These are phyloP conservation scores for Verticillium nubilum DNA, from an alignment of 2,329 filamentous ascomycete species.

Conservation along the genomic window DNA sequence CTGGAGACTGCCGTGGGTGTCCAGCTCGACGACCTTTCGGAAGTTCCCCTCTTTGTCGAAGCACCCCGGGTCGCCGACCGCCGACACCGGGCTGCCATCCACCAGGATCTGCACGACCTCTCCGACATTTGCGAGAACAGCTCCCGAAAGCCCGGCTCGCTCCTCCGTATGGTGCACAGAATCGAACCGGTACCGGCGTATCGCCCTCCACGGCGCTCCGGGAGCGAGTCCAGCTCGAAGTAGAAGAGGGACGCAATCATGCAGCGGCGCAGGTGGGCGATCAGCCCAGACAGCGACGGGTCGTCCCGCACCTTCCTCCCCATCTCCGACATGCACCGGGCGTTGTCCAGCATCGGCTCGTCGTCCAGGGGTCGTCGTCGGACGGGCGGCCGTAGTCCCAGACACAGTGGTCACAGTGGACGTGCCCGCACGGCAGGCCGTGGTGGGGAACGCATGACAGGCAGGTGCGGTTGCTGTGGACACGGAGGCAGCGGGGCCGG, in stretches of 20 bases:
- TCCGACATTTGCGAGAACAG: background rate
- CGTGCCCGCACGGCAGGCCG: background rate
- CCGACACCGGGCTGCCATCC: background rate
- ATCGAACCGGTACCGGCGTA: background rate
- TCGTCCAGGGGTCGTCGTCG: background rate
- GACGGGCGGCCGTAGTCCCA: background rate
- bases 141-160: background rate
- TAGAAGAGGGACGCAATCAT: background rate
- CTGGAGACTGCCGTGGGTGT: background rate
- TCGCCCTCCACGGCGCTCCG: slow-evolving; percentile 21
- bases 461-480: no score
- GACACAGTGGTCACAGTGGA: background rate
- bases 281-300: background rate
- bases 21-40: background rate
- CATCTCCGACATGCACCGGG: background rate
- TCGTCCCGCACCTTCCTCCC: background rate
- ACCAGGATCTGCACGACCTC: background rate
- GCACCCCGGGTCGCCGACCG: background rate
- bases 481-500: background rate
- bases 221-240: slow-evolving; percentile 41
- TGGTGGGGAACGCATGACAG: background rate
- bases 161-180: background rate
- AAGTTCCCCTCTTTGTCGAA: no score
- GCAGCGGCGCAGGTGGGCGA: background rate
- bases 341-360: background rate